Percentiles rank a stretch among this genome's conserved stretches.
Evolutionary conservation across 1,284 basidiomycete species (phyloP).

Genomic region (Cryptococcus jaspeensis): DNA sequence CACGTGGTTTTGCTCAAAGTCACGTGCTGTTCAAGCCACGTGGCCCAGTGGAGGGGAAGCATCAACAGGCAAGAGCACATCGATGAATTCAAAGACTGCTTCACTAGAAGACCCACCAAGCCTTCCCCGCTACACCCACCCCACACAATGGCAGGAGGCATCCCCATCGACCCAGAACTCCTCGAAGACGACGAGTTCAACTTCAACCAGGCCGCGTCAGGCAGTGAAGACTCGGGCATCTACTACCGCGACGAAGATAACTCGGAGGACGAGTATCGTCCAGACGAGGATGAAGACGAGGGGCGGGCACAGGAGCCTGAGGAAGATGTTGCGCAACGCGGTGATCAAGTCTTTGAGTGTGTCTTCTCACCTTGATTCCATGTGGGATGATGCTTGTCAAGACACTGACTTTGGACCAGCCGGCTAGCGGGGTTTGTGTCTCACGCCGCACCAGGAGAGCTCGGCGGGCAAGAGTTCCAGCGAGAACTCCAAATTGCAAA

Average conservation of each 20-base stretch:
- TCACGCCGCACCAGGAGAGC: constrained; percentile 7
- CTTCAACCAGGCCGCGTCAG: not conserved
- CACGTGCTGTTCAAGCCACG: too few species aligned
- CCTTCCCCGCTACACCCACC: too few species aligned
- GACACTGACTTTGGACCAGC: constrained; percentile 8
- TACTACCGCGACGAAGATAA: constrained; percentile 13
- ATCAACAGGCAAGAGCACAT: too few species aligned
- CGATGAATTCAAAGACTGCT: too few species aligned
- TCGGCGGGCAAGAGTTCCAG: constrained; percentile 23
- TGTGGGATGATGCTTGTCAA: not conserved
- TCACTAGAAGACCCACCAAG: too few species aligned
- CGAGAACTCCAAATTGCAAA: constrained; percentile 29
- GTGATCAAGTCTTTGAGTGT: constrained; percentile 37
- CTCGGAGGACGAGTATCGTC: constrained; percentile 27
- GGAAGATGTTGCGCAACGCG: constrained; percentile 5
- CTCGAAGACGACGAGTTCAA: not conserved
- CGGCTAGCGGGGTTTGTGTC: constrained; percentile 39
- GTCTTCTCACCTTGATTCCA: not conserved
- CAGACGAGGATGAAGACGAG: constrained; percentile 9
- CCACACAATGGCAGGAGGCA: not conserved
- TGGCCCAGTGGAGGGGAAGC: not conserved
- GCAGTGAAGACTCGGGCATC: constrained; percentile 6
- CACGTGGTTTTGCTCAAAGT: too few species aligned
- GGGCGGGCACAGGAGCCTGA: constrained; percentile 2
- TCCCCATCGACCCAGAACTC: not conserved